Evolutionary conservation across 2,329 filamentous ascomycete species (phyloP).

Genomic region (Calonectria henricotiae): DNA sequence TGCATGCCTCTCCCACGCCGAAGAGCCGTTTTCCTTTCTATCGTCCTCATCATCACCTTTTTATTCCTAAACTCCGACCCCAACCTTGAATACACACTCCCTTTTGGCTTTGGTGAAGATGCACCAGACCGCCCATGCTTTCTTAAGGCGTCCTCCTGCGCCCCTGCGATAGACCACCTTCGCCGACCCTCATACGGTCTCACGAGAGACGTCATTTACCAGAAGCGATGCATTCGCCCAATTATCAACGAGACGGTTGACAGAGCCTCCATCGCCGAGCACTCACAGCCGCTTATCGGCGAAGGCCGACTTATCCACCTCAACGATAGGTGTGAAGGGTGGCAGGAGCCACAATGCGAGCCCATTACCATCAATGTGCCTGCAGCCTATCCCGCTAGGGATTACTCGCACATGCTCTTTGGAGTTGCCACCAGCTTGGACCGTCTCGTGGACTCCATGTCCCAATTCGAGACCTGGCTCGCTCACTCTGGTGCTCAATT

Average conservation of each 20-base stretch:
- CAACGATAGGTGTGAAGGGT: conserved; percentile 49
- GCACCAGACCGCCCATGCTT: conserved; percentile 47
- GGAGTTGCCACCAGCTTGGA: conserved; percentile 71
- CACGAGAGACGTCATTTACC: conserved; percentile 63
- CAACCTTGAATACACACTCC: conserved; percentile 34
- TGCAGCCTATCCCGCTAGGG: conserved; percentile 59
- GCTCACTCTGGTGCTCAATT: conserved; percentile 67
- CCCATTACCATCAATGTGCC: conserved; percentile 67
- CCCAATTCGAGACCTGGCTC: conserved; percentile 72
- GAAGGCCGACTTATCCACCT: conserved; percentile 54
- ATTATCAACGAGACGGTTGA: conserved; percentile 55
- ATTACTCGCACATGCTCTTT: conserved; percentile 70
- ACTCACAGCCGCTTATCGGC: conserved; percentile 59
- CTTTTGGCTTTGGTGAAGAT: conserved; percentile 44
- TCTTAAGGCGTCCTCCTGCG: conserved; percentile 47
- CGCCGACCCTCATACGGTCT: conserved; percentile 55
- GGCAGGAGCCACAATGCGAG: conserved; percentile 56
- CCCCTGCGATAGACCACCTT: conserved; percentile 53
- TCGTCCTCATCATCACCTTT: conserved; percentile 27
- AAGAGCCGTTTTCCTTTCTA: conserved; percentile 29
- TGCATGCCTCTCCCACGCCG: conserved; percentile 33
- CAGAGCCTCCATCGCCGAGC: conserved; percentile 58
- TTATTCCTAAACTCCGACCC: conserved; percentile 37
- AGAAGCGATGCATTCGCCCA: conserved; percentile 64
- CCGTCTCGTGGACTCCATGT: conserved; percentile 67